Evolutionary conservation across 345 rosid species (phyloP), one percentile per base, ranked within the genome.

Genomic region (Aquilaria malaccensis): DNA sequence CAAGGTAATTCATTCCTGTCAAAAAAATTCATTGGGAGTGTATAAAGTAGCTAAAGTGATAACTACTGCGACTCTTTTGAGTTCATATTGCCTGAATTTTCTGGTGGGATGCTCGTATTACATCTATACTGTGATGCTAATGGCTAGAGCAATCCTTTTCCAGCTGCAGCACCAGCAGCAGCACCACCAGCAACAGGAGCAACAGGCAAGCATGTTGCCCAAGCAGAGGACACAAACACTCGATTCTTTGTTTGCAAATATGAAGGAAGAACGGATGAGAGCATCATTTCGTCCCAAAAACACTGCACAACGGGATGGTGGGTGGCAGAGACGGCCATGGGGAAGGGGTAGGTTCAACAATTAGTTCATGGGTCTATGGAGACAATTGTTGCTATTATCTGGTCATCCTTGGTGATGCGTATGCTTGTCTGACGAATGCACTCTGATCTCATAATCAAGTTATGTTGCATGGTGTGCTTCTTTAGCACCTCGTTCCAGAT

Each of bases 251-350:
- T 88, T 86, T 82, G 96, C 98, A 15, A 80, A 75, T 73, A 79
- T 88, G 95, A 85, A 85, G 71, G 91, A 89, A 76, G 83, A 85
- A 79, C 79, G 96, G 61, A 77, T 71, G 87, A 83, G 50, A 71
- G 74, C 58, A 59, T 56, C 75, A 11, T 41, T 78, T 29, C 66
- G 59, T n/a, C 67, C 66, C 51, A 72, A 67, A 62, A 80, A 71
- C 62, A 50, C 13, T 15, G 68, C 12, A 55, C 79, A 66, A 54
- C 66, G 61, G 59, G 73, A 71, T 55, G 72, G 67, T 10, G 62
- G 72, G 46, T 64, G 71, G 22, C 82, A 64, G 12, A 80, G 68
- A 60, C 73, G 66, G 61, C 91, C 85, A 0, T 81, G 94, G 91
- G 43, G 43, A 13, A 84, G 96, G 71, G 81, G 83, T 60, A 77